Evolutionary conservation across 768 basidiomycete species (phyloP), one percentile per base, ranked within the genome.

Genomic region (Sistotremastrum niveocremeum): DNA sequence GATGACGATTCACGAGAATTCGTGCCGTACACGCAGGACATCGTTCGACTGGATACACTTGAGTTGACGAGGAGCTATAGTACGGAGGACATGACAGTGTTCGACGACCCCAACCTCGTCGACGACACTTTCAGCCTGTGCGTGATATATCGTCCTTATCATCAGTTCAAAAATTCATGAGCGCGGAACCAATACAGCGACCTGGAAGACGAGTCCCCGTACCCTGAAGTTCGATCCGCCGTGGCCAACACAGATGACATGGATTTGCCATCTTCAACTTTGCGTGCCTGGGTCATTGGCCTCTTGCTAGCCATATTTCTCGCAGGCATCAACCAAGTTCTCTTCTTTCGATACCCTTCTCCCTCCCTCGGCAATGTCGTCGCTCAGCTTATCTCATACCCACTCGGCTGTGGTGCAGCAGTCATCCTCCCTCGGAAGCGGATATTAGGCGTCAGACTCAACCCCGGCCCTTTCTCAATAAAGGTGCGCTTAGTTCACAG

Each of bases 211-310:
- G 72, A 74, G 55, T 73, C 71, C 2, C 73, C 73, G 3, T 75
- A 74, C 49, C 68, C 70, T 12, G 73, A 75, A 54, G 73, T 75
- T 35, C 63, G 73, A 30, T 71, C 71, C 31, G 66, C 68, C 32
- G 73, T 73, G 42, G 62, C 68, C 42, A 70, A 70, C 51, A 68
- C 68, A 6, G 71, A 73, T 49, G 72, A 72, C 46, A 63, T 67
- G 5, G 51, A 55, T 8, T 67, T 72, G 57, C 63, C 65, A 30
- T 52, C 54, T 7, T 54, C 47, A 32, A 67, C 67, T 7, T 42
- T 67, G 44, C 62, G 67, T 5, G 56, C 64, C 5, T 68, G 67
- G 67, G 42, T 56, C 45, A 57, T 66, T 44, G 67, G 67, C 41
- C 32, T 65, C 37, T 37, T 54, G 31, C 46, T 49, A 28, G 45